Base-by-base conservation (phyloP, 164 flowering plant genomes). In the Cinnamomum chago region DNA sequence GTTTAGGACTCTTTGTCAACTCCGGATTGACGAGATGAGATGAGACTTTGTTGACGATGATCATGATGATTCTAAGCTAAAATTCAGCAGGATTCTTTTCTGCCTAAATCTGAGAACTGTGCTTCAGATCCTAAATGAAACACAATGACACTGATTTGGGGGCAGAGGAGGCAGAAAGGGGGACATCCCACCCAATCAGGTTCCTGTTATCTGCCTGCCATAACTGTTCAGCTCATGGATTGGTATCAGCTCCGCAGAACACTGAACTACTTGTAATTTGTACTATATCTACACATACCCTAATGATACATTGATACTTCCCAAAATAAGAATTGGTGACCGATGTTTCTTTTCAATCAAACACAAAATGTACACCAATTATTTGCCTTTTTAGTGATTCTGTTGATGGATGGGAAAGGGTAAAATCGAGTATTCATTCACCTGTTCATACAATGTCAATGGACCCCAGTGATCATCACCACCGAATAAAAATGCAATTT, bases 381-480 rank as follows among this genome's bases (percentile, higher is more conserved):
- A 40, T 40, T 15, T 55, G 60, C n/a, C n/a, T 1, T 20, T 17
- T 67, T 67, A 17, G 22, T 67, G 23, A 35, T 67, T 67, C 5
- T 28, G 50, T 67, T 30, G 10, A 55, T 3, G 3, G 18, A 62
- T 5, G 15, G n/a, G 22, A 72, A 72, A 12, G 15, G 52, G 17
- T 68, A n/a, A 23, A 50, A 68, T 12, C 28, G 27, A 68, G 69
- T 9, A 71, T 73, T 55, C 9, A 71, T 73, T 55, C 74, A 95
- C 99, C 97, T 95, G 90, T 83, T 95, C 95, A 76, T 78, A 86
- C 84, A 90, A 71, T 75, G 93, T 70, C 72, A 93, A 76, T 72
- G 99, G 99, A 72, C 96, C 99, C 99, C 99, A 95, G 83, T 93
- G 98, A 84, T 95, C 99, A 82, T 93, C 90, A 35, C 68, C 72